Evolutionary conservation across 768 basidiomycete species (phyloP).

Genomic region (Postia placenta): DNA sequence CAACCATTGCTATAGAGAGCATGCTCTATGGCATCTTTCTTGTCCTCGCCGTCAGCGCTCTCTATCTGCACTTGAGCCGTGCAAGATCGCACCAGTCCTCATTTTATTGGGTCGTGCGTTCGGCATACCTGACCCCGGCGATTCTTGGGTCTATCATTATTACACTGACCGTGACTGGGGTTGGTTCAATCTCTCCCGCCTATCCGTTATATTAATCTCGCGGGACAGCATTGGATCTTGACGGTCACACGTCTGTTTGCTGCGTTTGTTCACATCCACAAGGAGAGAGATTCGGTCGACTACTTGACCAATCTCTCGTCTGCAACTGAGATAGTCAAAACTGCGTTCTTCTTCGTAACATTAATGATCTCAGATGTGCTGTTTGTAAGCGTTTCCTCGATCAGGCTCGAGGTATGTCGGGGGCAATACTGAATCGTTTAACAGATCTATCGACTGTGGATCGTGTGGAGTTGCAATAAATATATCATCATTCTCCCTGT

Average conservation of each 20-base stretch:
- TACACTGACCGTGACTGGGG: background rate
- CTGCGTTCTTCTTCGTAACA: background rate
- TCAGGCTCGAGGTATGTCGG: background rate
- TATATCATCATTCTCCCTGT: background rate
- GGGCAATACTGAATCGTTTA: background rate
- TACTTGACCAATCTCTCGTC: background rate
- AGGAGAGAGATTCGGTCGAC: background rate
- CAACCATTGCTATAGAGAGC: background rate
- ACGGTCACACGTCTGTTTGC: background rate
- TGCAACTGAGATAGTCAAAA: background rate
- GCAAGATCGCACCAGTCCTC: background rate
- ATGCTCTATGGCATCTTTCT: slow-evolving; percentile 1
- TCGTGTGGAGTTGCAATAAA: background rate
- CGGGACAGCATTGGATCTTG: background rate
- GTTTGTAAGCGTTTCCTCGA: background rate
- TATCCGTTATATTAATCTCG: background rate
- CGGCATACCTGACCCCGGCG: background rate
- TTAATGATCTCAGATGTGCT: background rate
- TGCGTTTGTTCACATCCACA: background rate
- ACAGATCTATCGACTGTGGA: background rate
- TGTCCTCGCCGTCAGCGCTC: background rate
- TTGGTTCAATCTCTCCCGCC: background rate
- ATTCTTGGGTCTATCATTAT: background rate
- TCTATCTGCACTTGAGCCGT: background rate
- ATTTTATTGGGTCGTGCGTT: no score